Evolutionary conservation across 1,139 yeast species (phyloP), one percentile per base, ranked within the genome.

Genomic region (Sugiyamaella sp.): DNA sequence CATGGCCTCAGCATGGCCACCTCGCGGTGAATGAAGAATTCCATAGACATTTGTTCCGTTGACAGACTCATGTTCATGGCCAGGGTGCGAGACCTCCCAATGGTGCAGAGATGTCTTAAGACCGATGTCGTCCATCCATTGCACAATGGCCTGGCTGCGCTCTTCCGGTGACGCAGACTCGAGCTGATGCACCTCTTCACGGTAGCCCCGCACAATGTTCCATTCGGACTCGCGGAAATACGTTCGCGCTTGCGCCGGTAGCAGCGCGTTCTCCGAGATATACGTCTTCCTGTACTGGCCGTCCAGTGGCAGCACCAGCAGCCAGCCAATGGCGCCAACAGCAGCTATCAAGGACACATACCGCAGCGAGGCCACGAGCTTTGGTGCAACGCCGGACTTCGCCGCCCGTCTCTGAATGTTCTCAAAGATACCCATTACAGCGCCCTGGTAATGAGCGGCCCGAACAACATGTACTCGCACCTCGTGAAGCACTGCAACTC

Each of bases 1-100:
- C 82, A 95, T 86, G 0, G 97, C 90, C 68, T 95, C 99, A 1
- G 98, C 90, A 58, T 93, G 95, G 64, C 93, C 98, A 21, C 98
- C 97, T 60, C 97, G 75, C 1, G 98, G 96, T 0, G 97, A 95
- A 66, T 89, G 96, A 72, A 89, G 78, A 14, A 91, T 81, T 0
- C 90, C 96, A 67, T 91, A 93, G 38, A 89, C 74, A 16, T 89
- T 85, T 22, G 75, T 74, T 12, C 82, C 80, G 25, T 69, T 66
- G 8, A 57, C 61, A 49, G 74, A 74, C 57, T 78, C 74, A 33
- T 44, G 22, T 4, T n/a, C 8, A 14, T 43, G 38, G 19, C 69
- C 66, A 59, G 74, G 77, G 33, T 65, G 65, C 4, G 60, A 55
- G 17, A 63, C 61, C 10, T 62, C 57, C 73, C 75, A 74, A 24